Evolutionary conservation across 345 rosid genomes (phyloP).

Genomic region (Brassica nigra): DNA sequence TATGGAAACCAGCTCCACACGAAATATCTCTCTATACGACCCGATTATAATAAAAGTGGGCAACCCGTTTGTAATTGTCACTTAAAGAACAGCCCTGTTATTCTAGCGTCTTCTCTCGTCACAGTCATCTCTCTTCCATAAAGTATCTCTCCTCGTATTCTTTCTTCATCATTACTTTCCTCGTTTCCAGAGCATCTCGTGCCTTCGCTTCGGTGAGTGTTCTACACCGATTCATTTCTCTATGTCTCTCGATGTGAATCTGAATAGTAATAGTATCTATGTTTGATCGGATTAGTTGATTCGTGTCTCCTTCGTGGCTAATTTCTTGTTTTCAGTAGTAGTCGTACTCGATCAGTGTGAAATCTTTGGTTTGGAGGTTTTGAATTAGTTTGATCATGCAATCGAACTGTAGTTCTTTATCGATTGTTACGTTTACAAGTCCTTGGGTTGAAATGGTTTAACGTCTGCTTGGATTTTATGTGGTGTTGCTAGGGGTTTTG

Average conservation of each 20-base stretch:
- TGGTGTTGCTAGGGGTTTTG: slow-evolving; percentile 13
- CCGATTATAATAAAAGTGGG: no score
- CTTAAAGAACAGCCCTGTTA: slow-evolving; percentile 9
- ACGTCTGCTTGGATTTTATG: background rate
- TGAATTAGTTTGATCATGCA: slow-evolving; percentile 2
- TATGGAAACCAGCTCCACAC: slow-evolving; percentile 4
- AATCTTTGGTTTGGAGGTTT: background rate
- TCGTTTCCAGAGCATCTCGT: slow-evolving; percentile 26
- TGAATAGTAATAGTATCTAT: background rate
- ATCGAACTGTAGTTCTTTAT: background rate
- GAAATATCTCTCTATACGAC: slow-evolving; percentile 13
- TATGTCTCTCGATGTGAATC: background rate
- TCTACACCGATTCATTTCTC: background rate
- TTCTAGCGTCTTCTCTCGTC: slow-evolving; percentile 27
- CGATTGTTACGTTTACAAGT: background rate
- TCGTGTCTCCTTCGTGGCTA: background rate
- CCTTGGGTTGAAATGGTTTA: background rate
- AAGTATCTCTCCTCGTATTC: slow-evolving; percentile 24
- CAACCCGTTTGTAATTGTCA: no score
- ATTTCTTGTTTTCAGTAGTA: slow-evolving; percentile 1
- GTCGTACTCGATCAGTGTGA: background rate
- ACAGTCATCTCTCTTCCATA: slow-evolving; percentile 32
- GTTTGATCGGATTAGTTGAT: background rate
- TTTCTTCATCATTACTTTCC: slow-evolving; percentile 11
- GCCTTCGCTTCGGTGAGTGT: slow-evolving; percentile 29